Base-by-base conservation (phyloP, 306 rosid genomes). In the Malus asiatica region DNA sequence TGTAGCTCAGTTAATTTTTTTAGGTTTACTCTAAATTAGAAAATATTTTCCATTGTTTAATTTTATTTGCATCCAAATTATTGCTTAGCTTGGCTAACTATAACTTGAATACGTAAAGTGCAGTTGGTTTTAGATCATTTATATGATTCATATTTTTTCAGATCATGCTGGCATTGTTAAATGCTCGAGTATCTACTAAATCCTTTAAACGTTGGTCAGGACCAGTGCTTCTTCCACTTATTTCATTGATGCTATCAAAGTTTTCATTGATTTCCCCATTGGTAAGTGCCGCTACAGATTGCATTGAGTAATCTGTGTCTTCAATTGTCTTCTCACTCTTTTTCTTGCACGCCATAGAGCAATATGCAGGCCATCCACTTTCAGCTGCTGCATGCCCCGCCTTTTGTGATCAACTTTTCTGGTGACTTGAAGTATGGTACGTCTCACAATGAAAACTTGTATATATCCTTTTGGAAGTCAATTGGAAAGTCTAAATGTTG, bases 341-440 rank as follows among this genome's bases (percentile, higher is more conserved):
- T 72, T 52, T 78, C 78, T 84, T 87, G 72, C 77, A 65, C 55
- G 71, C n/a, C 60, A 60, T 48, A 94, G 98, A 94, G 96, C 87
- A 87, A 86, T 66, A 65, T 66, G 81, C 96, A 94, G 86, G 98
- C 89, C 32, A 82, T 90, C 80, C 91, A 81, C 79, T 91, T 90
- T 81, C 97, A 94, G 86, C 89, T 94, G 57, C 88, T 94, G 68
- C 95, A 82, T 81, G 97, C 97, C 66, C 87, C 95, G 33, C 97
- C 98, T 32, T 81, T 16, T 74, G 75, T 87, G 85, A 87, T 92
- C 66, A 87, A 86, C 78, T 92, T 84, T 82, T 86, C 93, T 20
- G 92, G 96, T 67, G 97, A 94, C 90, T 81, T 94, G 60, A 94
- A 94, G 80, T 94, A 85, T 80, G 95, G 98, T 92, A 90, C 70